Base-by-base conservation (phyloP, 2,329 filamentous ascomycete genomes). In the Penicillium digitatum region DNA sequence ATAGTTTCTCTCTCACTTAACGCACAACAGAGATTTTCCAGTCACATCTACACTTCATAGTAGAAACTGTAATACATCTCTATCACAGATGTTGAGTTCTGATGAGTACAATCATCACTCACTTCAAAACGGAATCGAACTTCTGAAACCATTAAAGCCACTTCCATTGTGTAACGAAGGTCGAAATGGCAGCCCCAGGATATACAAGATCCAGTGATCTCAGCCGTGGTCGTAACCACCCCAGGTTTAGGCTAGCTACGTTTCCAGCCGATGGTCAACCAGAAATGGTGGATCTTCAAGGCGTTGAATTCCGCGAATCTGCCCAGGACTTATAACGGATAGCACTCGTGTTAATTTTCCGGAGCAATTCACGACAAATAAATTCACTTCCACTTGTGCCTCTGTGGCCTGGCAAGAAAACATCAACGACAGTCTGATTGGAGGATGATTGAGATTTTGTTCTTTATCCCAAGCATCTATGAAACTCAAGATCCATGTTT, bases 141-240 rank as follows among this genome's bases (percentile, higher is more conserved):
- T 57, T 38, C 40, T 39, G 11, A 54, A 54, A 24, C 50, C 55
- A 14, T 54, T 54, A 57, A 38, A n/a, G 27, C 9, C 46, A 54
- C 6, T 54, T 54, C 29, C 29, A 11, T 16, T 47, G 55, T 51
- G 26, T 57, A 6, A 40, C 51, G 39, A 46, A 50, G 7, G 29
- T 14, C 3, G 20, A 27, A 11, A 46, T 40, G 7, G 32, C 35
- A 3, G 42, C 42, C 6, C 42, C 42, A 12, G 55, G 55, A 22
- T 57, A 57, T 31, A 49, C 47, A 27, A 54, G 46, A 7, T 57
- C 50, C 31, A 50, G 54, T 44, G 50, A 57, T 18, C 50, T 57
- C n/a, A 50, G 55, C 9, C 16, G 38, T 54, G 55, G 51, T 50
- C 50, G 55, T 11, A 51, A 57, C 55, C 45, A 16, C 18, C 16